Conservation (phyloP, 345 rosid genomes). For the Aethionema arabicum region DNA sequence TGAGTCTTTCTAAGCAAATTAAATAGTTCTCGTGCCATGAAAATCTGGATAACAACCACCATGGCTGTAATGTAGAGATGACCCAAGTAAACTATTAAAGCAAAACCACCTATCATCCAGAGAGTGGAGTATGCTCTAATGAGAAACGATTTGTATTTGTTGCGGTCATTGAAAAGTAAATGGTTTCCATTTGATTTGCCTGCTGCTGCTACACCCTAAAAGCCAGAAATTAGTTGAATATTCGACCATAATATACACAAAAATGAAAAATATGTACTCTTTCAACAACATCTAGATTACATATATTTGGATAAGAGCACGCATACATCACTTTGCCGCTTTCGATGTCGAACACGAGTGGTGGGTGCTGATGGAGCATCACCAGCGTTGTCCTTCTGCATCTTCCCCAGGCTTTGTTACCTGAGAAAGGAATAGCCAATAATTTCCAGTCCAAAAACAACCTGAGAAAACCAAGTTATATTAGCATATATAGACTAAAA, state of each 20-base stretch:
- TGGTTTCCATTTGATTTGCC: conserved; percentile 55
- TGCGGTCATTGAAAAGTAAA: conserved; percentile 61
- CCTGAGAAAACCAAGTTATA: background rate
- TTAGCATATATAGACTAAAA: background rate
- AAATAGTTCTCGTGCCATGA: conserved; percentile 77
- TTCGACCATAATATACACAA: background rate
- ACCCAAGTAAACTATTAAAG: conserved; percentile 66
- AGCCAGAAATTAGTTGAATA: background rate
- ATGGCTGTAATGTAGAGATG: conserved; percentile 87
- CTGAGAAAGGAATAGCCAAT: background rate
- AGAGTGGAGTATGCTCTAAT: conserved; percentile 62
- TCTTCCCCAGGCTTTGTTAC: conserved; percentile 25
- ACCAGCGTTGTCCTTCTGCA: conserved; percentile 49
- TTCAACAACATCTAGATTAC: too few relatives aligned
- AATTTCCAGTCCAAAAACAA: background rate
- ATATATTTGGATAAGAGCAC: background rate
- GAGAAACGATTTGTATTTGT: conserved; percentile 66
- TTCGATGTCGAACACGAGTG: conserved; percentile 57
- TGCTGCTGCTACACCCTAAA: conserved; percentile 48
- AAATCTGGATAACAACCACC: conserved; percentile 80
- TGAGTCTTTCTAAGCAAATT: conserved; percentile 64
- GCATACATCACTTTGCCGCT: conserved; percentile 59
- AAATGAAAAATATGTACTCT: background rate
- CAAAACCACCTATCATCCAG: conserved; percentile 82
- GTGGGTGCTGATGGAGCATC: conserved; percentile 43